These are phyloP conservation scores for Geotrichum klebahnii DNA, from an alignment of 1,139 yeast species.

Conservation along the genomic window DNA sequence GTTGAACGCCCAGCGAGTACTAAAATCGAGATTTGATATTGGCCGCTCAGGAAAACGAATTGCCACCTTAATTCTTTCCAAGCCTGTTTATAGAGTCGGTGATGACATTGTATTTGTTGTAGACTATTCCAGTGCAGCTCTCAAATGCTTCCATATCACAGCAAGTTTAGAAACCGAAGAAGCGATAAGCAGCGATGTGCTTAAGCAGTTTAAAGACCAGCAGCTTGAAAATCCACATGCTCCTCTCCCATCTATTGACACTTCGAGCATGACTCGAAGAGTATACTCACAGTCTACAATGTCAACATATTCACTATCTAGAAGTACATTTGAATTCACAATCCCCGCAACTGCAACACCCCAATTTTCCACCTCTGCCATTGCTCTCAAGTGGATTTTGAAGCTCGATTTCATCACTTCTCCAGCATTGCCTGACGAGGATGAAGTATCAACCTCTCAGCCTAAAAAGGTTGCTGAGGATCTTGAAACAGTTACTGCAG, in stretches of 20 bases:
- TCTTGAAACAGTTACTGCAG: conserved; percentile 11
- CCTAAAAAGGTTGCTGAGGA: conserved; percentile 6
- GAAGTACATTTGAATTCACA: conserved; percentile 33
- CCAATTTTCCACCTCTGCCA: conserved; percentile 36
- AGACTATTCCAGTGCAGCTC: conserved; percentile 30
- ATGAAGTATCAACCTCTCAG: background rate
- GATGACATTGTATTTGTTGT: conserved; percentile 37
- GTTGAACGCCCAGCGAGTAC: conserved; percentile 20
- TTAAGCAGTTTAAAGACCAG: conserved; percentile 10
- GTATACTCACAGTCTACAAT: conserved; percentile 27
- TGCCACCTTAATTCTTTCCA: conserved; percentile 37
- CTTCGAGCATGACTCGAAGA: conserved; percentile 19
- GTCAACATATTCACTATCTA: conserved; percentile 28
- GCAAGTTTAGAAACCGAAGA: conserved; percentile 41
- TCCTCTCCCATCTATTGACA: conserved; percentile 10
- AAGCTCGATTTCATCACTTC: conserved; percentile 38
- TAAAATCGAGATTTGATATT: conserved; percentile 36
- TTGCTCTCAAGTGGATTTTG: conserved; percentile 37
- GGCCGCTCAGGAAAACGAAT: conserved; percentile 35
- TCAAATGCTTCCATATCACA: conserved; percentile 39
- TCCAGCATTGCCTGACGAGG: conserved; percentile 23
- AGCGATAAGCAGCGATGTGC: conserved; percentile 25
- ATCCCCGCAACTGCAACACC: conserved; percentile 40
- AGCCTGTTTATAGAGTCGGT: conserved; percentile 41
- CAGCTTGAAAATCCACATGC: background rate